Conservation (phyloP, 2,329 filamentous ascomycete species). For the Aspergillus jensenii region DNA sequence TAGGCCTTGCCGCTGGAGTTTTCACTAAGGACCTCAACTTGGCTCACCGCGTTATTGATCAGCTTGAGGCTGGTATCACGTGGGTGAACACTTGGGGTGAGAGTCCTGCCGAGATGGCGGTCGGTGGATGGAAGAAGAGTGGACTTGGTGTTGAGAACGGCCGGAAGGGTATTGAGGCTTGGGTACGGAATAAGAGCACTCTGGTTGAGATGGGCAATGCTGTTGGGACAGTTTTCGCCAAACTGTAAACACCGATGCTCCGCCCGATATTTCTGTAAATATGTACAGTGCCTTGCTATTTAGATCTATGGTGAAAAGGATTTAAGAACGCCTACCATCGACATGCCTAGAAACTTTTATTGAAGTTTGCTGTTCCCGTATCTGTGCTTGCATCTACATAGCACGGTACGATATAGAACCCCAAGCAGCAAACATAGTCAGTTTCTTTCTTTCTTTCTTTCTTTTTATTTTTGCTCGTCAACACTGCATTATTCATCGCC, state of each 20-base stretch:
- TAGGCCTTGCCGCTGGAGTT: constrained; percentile 81
- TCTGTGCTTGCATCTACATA: too few species aligned
- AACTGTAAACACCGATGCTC: constrained; percentile 50
- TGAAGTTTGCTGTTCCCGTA: too few species aligned
- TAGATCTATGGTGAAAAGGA: not conserved
- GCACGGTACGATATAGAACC: too few species aligned
- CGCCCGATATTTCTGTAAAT: not conserved
- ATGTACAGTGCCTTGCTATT: not conserved
- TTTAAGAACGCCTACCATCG: not conserved
- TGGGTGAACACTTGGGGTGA: constrained; percentile 97
- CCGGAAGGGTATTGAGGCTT: constrained; percentile 72
- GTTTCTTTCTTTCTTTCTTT: too few species aligned
- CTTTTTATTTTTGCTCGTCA: too few species aligned
- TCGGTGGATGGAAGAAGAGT: constrained; percentile 89
- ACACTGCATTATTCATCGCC: too few species aligned
- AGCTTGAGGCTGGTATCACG: constrained; percentile 79
- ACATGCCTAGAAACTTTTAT: too few species aligned
- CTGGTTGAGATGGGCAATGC: constrained; percentile 75
- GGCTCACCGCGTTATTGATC: constrained; percentile 69
- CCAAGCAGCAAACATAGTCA: too few species aligned
- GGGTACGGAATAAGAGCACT: constrained; percentile 85
- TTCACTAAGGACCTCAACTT: constrained; percentile 73
- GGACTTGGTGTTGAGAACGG: constrained; percentile 88
- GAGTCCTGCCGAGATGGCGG: constrained; percentile 85
- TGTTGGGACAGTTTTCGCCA: constrained; percentile 72